phyloP scores from a whole-genome alignment of 2,329 filamentous ascomycete genomes.

The Phaeosphaeria sp. region DNA sequence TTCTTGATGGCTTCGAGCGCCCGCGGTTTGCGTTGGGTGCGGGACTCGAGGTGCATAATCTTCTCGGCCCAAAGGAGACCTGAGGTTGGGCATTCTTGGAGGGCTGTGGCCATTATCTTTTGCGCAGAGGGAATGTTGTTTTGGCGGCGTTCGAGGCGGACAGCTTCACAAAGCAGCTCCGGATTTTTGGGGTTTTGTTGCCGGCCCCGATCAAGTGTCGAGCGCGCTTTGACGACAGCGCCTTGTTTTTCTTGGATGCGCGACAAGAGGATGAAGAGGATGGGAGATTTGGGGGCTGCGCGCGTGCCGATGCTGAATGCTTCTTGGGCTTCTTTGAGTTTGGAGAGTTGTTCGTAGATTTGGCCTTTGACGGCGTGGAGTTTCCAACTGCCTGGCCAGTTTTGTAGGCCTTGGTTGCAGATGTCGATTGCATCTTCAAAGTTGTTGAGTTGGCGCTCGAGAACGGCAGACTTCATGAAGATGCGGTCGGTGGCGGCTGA shows the following conservation, averaged over 20 bases:
- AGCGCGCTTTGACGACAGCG: slow-evolving; percentile 87
- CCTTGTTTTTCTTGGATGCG: slow-evolving; percentile 86
- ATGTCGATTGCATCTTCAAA: slow-evolving; percentile 83
- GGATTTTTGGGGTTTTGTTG: slow-evolving; percentile 85
- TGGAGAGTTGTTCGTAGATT: slow-evolving; percentile 85
- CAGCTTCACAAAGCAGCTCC: slow-evolving; percentile 90
- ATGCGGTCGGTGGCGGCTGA: slow-evolving; percentile 95
- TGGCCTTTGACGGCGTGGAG: slow-evolving; percentile 99
- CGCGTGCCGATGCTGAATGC: slow-evolving; percentile 89
- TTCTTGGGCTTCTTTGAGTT: slow-evolving; percentile 83
- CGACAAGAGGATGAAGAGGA: slow-evolving; percentile 88
- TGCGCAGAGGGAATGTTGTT: slow-evolving; percentile 85
- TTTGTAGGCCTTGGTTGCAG: slow-evolving; percentile 81
- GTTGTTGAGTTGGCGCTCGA: slow-evolving; percentile 85
- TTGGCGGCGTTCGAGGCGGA: slow-evolving; percentile 87
- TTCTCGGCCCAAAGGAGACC: slow-evolving; percentile 92
- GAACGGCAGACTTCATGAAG: slow-evolving; percentile 95
- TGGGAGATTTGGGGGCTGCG: slow-evolving; percentile 80
- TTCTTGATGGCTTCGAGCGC: slow-evolving; percentile 96
- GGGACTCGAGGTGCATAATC: slow-evolving; percentile 91
- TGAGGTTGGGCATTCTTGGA: slow-evolving; percentile 88
- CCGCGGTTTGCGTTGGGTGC: slow-evolving; percentile 90
- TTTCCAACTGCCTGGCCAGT: slow-evolving; percentile 85
- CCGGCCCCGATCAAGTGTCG: slow-evolving; percentile 88
- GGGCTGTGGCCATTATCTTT: slow-evolving; percentile 88